Base-by-base conservation (phyloP, 176 grass and related monocot species). In the Stipa capillata region DNA sequence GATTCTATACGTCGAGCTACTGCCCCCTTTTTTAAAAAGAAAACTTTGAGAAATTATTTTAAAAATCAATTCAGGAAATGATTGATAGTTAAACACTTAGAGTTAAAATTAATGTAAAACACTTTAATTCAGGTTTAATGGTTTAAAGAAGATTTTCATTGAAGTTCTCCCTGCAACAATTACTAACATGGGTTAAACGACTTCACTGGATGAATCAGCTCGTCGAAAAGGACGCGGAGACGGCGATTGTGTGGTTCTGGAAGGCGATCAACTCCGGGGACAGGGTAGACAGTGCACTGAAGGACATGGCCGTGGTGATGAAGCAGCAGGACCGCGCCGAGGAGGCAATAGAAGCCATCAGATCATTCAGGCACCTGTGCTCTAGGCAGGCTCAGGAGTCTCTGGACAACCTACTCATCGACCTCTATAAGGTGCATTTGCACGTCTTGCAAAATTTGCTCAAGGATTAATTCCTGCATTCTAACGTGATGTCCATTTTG, bases 261-360 rank as follows among this genome's bases (percentile, higher is more conserved):
- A 99, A 99, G 78, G 96, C 95, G 8, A 92, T 98, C 79, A 98
- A 98, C 71, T 87, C 83, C 7, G 77, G 89, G 27, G 92, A 98
- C 58, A 85, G 87, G 76, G 92, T 92, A 33, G 95, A 98, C 45
- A 98, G 92, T 74, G 87, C 90, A 21, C 58, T 98, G 23, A 94
- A 94, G 77, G 92, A 98, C 92, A 98, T 98, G 95, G 81, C 68
- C 0, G 87, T 92, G 21, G 90, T 94, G 32, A 98, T 98, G 95
- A 94, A 98, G 89, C 90, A 92, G 68, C 87, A 95, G 49, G 85
- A 94, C 25, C 87, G 92, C 0, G 59, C 85, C 2, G 74, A 73
- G 58, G 92, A 99, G 82, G 96, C 96, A 1, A 90, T 95, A 9
- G 92, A 99, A 48, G 90, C 96, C 20, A 95, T 99, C 83, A 87